phyloP scores from a whole-genome alignment of 1,284 basidiomycete genomes.

The Takashimella koratensis region DNA sequence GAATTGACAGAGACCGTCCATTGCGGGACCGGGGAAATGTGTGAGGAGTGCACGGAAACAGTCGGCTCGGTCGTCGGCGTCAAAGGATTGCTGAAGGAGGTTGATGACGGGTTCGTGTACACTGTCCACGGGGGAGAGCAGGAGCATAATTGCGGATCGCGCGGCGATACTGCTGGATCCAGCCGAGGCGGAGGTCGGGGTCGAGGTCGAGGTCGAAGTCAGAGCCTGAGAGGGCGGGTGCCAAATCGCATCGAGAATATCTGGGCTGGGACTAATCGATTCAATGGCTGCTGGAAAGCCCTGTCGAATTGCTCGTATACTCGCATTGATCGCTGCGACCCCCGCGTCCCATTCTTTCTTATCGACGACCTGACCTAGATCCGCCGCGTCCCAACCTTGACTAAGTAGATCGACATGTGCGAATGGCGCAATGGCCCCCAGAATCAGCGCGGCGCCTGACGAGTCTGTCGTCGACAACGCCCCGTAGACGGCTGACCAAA shows the following conservation, averaged over 20 bases:
- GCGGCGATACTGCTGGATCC: constrained; percentile 34
- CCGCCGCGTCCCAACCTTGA: constrained; percentile 42
- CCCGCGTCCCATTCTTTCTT: constrained; percentile 40
- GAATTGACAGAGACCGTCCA: constrained; percentile 66
- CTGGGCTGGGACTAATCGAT: constrained; percentile 58
- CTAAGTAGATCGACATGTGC: constrained; percentile 64
- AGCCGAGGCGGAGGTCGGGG: too few relatives aligned
- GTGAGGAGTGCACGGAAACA: constrained; percentile 74
- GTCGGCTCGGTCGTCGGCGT: constrained; percentile 78
- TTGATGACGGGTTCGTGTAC: constrained; percentile 70
- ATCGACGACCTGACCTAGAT: constrained; percentile 33
- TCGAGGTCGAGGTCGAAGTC: not conserved
- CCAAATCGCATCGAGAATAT: constrained; percentile 57
- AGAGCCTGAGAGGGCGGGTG: constrained; percentile 50
- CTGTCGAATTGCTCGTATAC: constrained; percentile 57
- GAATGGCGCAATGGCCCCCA: constrained; percentile 58
- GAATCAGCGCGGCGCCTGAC: constrained; percentile 58
- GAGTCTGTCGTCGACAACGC: constrained; percentile 59
- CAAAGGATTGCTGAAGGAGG: constrained; percentile 73
- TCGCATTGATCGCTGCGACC: constrained; percentile 56
- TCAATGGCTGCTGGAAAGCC: constrained; percentile 64
- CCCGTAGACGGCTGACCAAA: constrained; percentile 68
- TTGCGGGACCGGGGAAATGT: constrained; percentile 60
- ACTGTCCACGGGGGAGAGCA: constrained; percentile 73
- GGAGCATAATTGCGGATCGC: constrained; percentile 60